Evolutionary conservation across 139 green algal genomes (phyloP).

Genomic region (Micromonas pusilla): DNA sequence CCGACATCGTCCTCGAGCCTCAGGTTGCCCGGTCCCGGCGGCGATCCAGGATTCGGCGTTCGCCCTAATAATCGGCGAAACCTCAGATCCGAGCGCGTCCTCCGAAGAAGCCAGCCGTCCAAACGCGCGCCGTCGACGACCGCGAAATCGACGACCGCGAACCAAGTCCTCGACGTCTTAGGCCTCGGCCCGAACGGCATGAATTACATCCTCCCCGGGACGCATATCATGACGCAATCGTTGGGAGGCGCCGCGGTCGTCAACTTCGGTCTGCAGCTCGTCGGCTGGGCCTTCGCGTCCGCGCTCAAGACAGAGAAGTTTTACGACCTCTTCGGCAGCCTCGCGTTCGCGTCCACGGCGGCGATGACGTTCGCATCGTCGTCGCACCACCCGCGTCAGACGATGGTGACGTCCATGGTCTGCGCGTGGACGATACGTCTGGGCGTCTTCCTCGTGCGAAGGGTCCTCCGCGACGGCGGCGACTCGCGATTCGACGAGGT

Average conservation of each 20-base stretch:
- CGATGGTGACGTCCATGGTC: constrained; percentile 57
- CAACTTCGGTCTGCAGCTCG: constrained; percentile 52
- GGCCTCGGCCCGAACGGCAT: neutral
- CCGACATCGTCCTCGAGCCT: too few species aligned
- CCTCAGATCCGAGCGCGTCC: too few species aligned
- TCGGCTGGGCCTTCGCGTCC: constrained; percentile 46
- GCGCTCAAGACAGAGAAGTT: constrained; percentile 64
- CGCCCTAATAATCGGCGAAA: too few species aligned
- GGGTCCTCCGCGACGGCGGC: constrained; percentile 56
- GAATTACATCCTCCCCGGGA: neutral
- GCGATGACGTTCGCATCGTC: constrained; percentile 14
- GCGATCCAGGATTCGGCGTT: too few species aligned
- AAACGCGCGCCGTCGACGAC: too few species aligned
- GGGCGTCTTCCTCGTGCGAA: constrained; percentile 60
- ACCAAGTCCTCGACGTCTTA: neutral
- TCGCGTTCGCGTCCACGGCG: constrained; percentile 43
- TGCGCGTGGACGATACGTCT: constrained; percentile 62
- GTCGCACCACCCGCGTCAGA: neutral
- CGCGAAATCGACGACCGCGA: neutral
- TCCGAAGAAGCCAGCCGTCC: too few species aligned
- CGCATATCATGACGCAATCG: neutral
- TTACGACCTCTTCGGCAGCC: constrained; percentile 58
- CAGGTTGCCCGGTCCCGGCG: too few species aligned
- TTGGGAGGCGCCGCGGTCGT: constrained; percentile 27
- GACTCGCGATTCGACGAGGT: constrained; percentile 71